phyloP scores from a whole-genome alignment of 208 protist species.

The Tetramitus jugosus region DNA sequence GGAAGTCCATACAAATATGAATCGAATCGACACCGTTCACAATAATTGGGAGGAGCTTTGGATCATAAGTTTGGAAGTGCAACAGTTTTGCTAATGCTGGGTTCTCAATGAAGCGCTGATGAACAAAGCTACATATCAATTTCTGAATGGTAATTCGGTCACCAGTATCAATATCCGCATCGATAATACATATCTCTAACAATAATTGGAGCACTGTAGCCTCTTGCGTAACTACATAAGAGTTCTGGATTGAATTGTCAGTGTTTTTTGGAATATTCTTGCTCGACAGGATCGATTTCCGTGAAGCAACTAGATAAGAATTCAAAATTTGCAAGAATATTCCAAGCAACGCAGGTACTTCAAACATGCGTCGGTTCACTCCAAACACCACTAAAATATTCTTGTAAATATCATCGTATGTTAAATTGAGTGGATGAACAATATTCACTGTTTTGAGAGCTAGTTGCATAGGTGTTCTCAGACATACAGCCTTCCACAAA shows the following conservation, averaged over 20 bases:
- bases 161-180: background rate
- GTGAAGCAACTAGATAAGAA: background rate
- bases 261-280: background rate
- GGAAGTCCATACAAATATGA: conserved; percentile 18
- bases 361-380: background rate
- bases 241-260: background rate
- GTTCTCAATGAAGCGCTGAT: conserved; percentile 19
- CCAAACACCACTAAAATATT: conserved; percentile 1
- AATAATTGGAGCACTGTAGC: conserved; percentile 6
- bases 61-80: conserved; percentile 18
- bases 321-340: conserved; percentile 8
- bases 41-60: background rate
- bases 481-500: conserved; percentile 5
- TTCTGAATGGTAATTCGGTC: background rate
- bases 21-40: background rate
- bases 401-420: background rate
- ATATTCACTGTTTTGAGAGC: background rate
- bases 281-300: background rate
- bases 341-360: background rate
- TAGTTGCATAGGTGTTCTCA: background rate
- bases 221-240: background rate
- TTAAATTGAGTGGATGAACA: background rate
- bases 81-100: background rate
- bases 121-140: conserved; percentile 17
- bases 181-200: background rate